A percentile compares a stretch with the other conserved stretches of the same genome.
These are phyloP conservation scores for Penicillium canariense DNA, from an alignment of 495 filamentous ascomycete species.

Conservation along the genomic window DNA sequence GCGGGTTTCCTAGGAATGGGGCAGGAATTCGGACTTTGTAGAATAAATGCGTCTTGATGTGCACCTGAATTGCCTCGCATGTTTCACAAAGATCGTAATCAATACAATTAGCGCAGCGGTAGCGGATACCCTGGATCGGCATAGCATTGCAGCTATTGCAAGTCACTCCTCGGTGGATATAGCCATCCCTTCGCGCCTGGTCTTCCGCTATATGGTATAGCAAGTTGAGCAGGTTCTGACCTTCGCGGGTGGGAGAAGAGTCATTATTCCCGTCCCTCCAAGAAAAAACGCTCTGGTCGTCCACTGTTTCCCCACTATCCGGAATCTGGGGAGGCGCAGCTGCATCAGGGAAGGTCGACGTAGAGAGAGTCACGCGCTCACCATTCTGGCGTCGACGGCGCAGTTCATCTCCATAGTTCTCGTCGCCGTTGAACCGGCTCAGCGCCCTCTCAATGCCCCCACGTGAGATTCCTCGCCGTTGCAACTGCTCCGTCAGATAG, in stretches of 20 bases:
- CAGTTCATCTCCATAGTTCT: slow-evolving; percentile 45
- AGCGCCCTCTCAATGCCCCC: slow-evolving; percentile 43
- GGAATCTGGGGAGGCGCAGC: slow-evolving; percentile 43
- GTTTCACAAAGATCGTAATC: slow-evolving; percentile 90
- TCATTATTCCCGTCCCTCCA: slow-evolving; percentile 54
- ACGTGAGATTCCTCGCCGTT: slow-evolving; percentile 42
- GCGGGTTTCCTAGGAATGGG: slow-evolving; percentile 62
- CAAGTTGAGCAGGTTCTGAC: slow-evolving; percentile 69
- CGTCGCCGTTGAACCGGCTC: slow-evolving; percentile 41
- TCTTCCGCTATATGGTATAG: slow-evolving; percentile 81
- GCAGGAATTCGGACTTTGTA: slow-evolving; percentile 84
- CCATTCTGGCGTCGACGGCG: slow-evolving; percentile 44
- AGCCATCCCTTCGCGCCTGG: slow-evolving; percentile 76
- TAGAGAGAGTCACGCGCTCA: slow-evolving; percentile 42
- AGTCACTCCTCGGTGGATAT: slow-evolving; percentile 88
- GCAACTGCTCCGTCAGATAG: slow-evolving; percentile 43
- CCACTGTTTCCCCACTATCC: slow-evolving; percentile 56
- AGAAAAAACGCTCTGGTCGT: slow-evolving; percentile 59
- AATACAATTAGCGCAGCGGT: slow-evolving; percentile 86
- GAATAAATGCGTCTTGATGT: slow-evolving; percentile 92
- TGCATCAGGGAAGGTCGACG: slow-evolving; percentile 46
- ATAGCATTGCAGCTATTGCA: slow-evolving; percentile 84
- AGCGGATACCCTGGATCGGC: slow-evolving; percentile 88
- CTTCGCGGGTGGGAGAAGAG: slow-evolving; percentile 57
- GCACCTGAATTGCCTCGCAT: slow-evolving; percentile 80